Evolutionary conservation across 148 eudicot species (phyloP), one percentile per base, ranked within the genome.

Genomic region (Silene conica): DNA sequence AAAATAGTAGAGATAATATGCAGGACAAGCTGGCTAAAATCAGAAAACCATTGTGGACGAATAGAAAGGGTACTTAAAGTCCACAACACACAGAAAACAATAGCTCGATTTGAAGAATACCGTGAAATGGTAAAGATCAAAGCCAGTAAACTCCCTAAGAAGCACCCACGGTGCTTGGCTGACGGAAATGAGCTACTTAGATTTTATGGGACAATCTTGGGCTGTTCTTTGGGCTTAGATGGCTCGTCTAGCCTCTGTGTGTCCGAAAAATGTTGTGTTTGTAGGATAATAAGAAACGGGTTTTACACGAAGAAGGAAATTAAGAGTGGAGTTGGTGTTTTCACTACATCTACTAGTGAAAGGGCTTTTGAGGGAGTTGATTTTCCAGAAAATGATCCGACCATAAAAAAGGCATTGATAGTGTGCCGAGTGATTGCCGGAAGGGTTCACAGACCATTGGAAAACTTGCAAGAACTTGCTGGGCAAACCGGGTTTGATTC

Each of bases 361-460:
- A 84, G 96, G 68, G 98, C 98, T n/a, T 92, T 88, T 75, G 92
- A 89, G 75, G 72, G 85, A 9, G 86, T 89, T 43, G 89, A 87
- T 73, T 63, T 74, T 7, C 15, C 46, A 11, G 87, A 80, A 57
- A 87, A 76, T 12, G 89, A 81, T 77, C 62, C 63, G 4, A 59
- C 83, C 28, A 10, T 85, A 6, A 90, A 86, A 76, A 89, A 88
- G 73, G 97, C 97, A 5, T 82, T 94, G 83, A 92, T 94, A 50
- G 98, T 94, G 3, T 94, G 97, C 67, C 82, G 98, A 74, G 97
- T 94, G n/a, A 90, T 94, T 25, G 98, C 98, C 7, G 98, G 98
- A 50, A 81, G 98, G 73, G 98, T 95, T 85, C 98, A 95, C 67
- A 72, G 89, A 84, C 98, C 98, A 16, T 38, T 95, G 74, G 98